Evolutionary conservation across 176 grass and related monocot genomes (phyloP), one percentile per base, ranked within the genome.

Genomic region (Ensete ventricosum): DNA sequence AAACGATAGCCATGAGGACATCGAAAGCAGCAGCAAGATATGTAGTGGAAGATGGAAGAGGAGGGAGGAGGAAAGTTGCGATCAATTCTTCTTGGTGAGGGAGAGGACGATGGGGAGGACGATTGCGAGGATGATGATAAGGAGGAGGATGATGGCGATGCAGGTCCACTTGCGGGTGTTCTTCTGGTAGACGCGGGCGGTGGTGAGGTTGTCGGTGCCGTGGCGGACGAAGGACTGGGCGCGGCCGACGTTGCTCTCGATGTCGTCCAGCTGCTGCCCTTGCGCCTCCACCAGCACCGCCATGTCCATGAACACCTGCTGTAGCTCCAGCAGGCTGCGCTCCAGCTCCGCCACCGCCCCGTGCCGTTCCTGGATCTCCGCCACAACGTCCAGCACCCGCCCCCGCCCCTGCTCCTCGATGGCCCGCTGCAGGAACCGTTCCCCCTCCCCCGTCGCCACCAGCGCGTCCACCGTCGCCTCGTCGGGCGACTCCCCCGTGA

Each of bases 221-320:
- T 73, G 79, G 9, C 62, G 54, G 19, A 96, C 72, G 87, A 85
- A 84, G 8, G 84, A 82, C 21, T 60, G 78, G 1, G 89, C 84
- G 24, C 70, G 79, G 16, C 62, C 53, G 11, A 96, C 84, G 12
- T 96, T 83, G 54, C 58, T 75, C 84, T 92, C 89, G 54, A 89
- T 88, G 68, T 89, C 77, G 64, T 82, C 73, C 8, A 96, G 25
- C 48, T 73, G 84, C 51, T 81, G 80, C 11, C 82, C 89, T 78
- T 96, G 87, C 10, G 81, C 72, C 19, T 89, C 86, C 63, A 96
- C 89, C 21, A 92, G 80, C 80, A 73, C 83, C 0, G 84, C 88
- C 89, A 96, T 96, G 81, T 96, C 89, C 64, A 87, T 67, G 80
- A 96, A 96, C 75, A 96, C 76, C 92, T 96, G 86, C 8, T 96